These are phyloP conservation scores for Cercophora samala DNA, from an alignment of 495 filamentous ascomycete species.

Conservation along the genomic window DNA sequence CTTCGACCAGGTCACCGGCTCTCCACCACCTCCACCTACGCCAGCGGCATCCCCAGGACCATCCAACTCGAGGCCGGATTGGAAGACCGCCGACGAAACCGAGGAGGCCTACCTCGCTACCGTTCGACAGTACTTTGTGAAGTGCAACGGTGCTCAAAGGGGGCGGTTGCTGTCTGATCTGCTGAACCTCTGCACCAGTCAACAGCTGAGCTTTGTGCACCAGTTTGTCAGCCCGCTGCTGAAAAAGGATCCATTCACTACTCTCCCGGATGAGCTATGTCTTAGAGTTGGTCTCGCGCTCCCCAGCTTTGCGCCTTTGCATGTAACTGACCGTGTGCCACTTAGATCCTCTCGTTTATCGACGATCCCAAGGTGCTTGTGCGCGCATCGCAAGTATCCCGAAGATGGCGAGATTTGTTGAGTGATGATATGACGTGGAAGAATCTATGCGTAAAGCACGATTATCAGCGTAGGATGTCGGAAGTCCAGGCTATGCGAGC, in stretches of 20 bases:
- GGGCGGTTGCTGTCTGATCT: constrained; percentile 73
- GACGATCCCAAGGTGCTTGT: constrained; percentile 92
- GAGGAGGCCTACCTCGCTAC: constrained; percentile 52
- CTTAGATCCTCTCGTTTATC: constrained; percentile 83
- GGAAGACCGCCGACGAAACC: constrained; percentile 50
- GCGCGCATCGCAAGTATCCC: constrained; percentile 87
- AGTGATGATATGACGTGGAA: constrained; percentile 98
- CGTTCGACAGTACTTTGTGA: constrained; percentile 51
- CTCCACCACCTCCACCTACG: constrained; percentile 54
- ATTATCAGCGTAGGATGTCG: constrained; percentile 61
- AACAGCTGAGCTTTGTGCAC: constrained; percentile 90
- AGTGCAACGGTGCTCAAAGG: constrained; percentile 48
- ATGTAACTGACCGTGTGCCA: background rate
- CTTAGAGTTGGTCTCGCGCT: constrained; percentile 57
- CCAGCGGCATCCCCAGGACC: constrained; percentile 56
- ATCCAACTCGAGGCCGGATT: constrained; percentile 49
- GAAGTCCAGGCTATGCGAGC: constrained; percentile 38
- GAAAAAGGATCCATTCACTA: constrained; percentile 92
- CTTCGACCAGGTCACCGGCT: constrained; percentile 53
- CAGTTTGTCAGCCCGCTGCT: constrained; percentile 87
- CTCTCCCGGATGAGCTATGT: constrained; percentile 87
- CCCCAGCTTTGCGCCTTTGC: background rate
- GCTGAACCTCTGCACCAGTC: constrained; percentile 86
- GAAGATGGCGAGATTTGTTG: constrained; percentile 85
- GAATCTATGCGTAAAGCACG: constrained; percentile 89